Evolutionary conservation across 2,329 filamentous ascomycete species (phyloP), one percentile per base, ranked within the genome.

Genomic region (Cladosporium sp.): DNA sequence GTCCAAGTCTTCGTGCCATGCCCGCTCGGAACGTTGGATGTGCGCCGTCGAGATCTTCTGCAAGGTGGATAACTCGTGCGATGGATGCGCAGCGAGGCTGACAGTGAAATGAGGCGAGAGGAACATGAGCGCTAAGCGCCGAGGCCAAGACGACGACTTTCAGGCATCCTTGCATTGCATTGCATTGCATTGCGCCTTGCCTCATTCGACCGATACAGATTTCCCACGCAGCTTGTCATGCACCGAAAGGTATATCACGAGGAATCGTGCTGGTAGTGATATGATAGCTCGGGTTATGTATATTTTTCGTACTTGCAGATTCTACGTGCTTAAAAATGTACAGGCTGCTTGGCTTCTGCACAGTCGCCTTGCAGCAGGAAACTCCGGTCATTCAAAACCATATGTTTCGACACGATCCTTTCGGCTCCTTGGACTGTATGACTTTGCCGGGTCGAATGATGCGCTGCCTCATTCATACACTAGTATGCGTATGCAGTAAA

Each of bases 401-500:
- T n/a, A 11, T 11, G n/a, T 21, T 11, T 21, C 41, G 41, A 10
- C 41, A 44, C 11, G n/a, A 18, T 44, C 21, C 18, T 44, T n/a
- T 7, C 8, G 11, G 1, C 41, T 34, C 18, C 41, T 21, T n/a
- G 41, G 18, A 18, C 1, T 21, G 21, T 11, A 21, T 6, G 18
- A 18, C 7, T 21, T 44, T 44, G n/a, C 6, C 18, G 41, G 7
- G 7, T 21, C n/a, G 18, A 11, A 44, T 44, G 2, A 3, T 47
- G n/a, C 12, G 8, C 21, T 21, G n/a, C n/a, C 2, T 12, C 6
- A 32, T 54, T 5, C 14, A 54, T 28, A 21, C 26, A 54, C 38
- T 57, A 55, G 34, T 15, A 57, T 24, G 51, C 51, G 18, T 57
- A 64, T 2, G 61, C 61, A 57, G 61, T 52, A 12, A 57, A 55